Base-by-base conservation (phyloP, 345 rosid genomes). In the Dovyalis caffra region DNA sequence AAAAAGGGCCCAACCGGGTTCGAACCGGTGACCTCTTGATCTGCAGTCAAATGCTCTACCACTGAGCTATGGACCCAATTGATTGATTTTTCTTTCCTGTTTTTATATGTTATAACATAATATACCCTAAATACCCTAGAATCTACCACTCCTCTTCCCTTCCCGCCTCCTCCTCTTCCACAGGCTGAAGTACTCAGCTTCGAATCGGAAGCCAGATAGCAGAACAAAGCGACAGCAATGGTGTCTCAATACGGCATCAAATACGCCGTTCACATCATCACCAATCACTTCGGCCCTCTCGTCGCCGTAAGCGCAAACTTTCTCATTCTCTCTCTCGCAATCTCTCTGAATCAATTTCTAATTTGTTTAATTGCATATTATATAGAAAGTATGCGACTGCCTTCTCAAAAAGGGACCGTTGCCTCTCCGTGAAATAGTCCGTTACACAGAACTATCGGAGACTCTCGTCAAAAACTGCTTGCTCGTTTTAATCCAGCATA, bases 381-480 rank as follows among this genome's bases (percentile, higher is more conserved):
- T 28, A 78, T 90, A 95, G 98, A 93, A 86, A 87, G 94, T 91
- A 0, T 91, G 96, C 32, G 94, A 91, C 75, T 95, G 91, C 78
- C 92, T 91, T 68, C 92, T 95, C 73, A 85, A 87, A 1, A 86
- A 57, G 78, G 96, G 96, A 35, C 84, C 92, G 15, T 83, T 91
- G 43, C 78, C 84, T 0, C 76, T 87, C 31, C 86, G 76, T 64
- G 80, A 82, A 62, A 83, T 91, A 70, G 81, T 78, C 25, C 87
- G 90, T 28, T 68, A 76, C 74, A 81, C 89, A 0, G 89, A 88
- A 34, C 86, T 91, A 26, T 76, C 70, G 20, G 66, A 71, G 29
- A 56, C 74, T 29, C 83, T 89, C 83, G 91, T 92, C 70, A 91
- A 85, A 71, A 90, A 91, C 82, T 77, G 87, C 75, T 73, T 91